These are phyloP conservation scores for Austroboletus sp. DNA, from an alignment of 1,284 basidiomycete genomes.

Conservation along the genomic window DNA sequence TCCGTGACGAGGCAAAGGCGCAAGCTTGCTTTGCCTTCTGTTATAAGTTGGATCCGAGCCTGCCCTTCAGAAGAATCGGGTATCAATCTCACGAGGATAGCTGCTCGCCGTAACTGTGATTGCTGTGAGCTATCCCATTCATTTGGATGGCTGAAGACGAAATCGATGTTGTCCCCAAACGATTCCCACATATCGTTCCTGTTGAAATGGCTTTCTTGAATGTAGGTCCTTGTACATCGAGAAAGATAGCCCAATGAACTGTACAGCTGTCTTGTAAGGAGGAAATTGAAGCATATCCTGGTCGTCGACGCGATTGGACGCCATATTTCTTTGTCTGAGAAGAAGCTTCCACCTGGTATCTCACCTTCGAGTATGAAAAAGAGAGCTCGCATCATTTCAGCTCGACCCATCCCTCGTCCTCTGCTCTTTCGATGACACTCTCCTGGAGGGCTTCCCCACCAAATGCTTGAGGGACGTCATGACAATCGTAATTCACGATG, in stretches of 20 bases:
- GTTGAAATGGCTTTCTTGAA: constrained; percentile 35
- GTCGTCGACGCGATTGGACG: constrained; percentile 18
- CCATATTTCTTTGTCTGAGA: constrained; percentile 26
- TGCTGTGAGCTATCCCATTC: constrained; percentile 41
- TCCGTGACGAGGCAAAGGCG: constrained; percentile 42
- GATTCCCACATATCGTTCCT: constrained; percentile 35
- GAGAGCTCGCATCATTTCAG: constrained; percentile 36
- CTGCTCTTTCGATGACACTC: constrained; percentile 38
- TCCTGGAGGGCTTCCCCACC: constrained; percentile 46
- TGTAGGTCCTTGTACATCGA: constrained; percentile 33
- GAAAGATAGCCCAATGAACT: constrained; percentile 43
- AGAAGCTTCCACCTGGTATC: constrained; percentile 34
- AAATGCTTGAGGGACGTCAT: constrained; percentile 41
- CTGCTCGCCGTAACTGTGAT: constrained; percentile 34
- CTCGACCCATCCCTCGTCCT: constrained; percentile 42
- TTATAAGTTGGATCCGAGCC: constrained; percentile 40
- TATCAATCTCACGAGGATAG: constrained; percentile 33
- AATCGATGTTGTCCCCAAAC: constrained; percentile 30
- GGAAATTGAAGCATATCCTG: constrained; percentile 39
- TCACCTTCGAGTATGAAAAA: background rate
- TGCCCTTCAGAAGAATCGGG: constrained; percentile 33
- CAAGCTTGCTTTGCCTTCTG: constrained; percentile 47
- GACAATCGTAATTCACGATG: constrained; percentile 48
- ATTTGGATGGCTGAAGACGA: constrained; percentile 38
- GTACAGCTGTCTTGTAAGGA: constrained; percentile 34